Evolutionary conservation across 306 rosid genomes (phyloP).

Genomic region (Vigna hirtella): DNA sequence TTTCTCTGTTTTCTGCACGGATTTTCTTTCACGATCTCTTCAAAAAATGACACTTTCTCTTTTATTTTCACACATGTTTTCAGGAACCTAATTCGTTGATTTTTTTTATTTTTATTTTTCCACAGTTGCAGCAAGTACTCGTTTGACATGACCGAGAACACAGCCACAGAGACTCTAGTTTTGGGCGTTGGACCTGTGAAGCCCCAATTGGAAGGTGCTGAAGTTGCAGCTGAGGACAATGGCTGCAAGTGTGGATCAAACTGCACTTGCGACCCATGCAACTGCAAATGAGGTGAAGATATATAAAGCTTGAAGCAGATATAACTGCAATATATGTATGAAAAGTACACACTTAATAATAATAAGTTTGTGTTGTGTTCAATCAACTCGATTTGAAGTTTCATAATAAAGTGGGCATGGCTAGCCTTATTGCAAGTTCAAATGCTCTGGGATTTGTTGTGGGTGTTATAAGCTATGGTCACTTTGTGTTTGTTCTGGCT

Average conservation of each 20-base stretch:
- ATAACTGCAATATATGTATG: not conserved
- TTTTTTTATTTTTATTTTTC: not conserved
- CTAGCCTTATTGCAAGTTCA: not conserved
- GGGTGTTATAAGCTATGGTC: conserved; percentile 3
- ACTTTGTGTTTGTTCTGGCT: conserved; percentile 28
- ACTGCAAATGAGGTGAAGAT: conserved; percentile 55
- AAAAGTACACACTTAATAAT: not conserved
- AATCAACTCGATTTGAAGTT: not conserved
- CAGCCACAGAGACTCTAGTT: conserved; percentile 52
- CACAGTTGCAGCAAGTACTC: conserved; percentile 58
- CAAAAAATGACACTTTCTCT: no score
- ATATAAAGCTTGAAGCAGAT: conserved; percentile 41
- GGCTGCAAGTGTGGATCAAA: conserved; percentile 77
- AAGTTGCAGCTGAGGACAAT: conserved; percentile 48
- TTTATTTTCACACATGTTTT: not conserved
- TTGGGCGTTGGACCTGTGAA: conserved; percentile 57
- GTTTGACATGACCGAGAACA: conserved; percentile 51
- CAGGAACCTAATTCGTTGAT: not conserved
- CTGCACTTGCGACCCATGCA: conserved; percentile 84
- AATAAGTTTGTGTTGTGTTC: not conserved
- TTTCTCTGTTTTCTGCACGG: not conserved
- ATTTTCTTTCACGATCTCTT: not conserved
- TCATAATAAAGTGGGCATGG: not conserved
- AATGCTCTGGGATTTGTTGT: conserved; percentile 22
- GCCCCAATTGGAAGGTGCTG: conserved; percentile 54